These are phyloP conservation scores for Claviceps maximensis DNA, from an alignment of 2,329 filamentous ascomycete genomes.

Conservation along the genomic window DNA sequence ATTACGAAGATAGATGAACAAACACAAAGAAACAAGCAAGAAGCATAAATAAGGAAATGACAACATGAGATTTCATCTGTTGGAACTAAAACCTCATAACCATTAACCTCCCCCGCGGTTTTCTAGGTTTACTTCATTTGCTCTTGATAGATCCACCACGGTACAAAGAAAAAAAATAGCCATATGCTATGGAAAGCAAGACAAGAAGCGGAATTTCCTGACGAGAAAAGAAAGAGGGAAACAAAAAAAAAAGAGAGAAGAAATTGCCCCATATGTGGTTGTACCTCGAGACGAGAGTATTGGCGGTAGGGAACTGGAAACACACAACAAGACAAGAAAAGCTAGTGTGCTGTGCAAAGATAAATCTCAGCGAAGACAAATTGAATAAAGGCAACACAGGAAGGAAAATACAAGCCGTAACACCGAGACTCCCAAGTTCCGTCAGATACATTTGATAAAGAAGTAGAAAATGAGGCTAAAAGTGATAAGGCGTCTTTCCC, in stretches of 20 bases:
- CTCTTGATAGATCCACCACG: not conserved
- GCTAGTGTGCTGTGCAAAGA: not conserved
- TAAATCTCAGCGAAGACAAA: not conserved
- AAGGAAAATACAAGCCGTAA: not conserved
- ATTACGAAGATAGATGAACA: slow-evolving; percentile 18
- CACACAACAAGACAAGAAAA: not conserved
- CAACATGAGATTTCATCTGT: not conserved
- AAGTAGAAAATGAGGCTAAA: not conserved
- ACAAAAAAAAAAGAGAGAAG: not conserved
- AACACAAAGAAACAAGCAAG: slow-evolving; percentile 13
- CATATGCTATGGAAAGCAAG: not conserved
- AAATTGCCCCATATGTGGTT: not conserved
- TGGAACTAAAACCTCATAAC: not conserved
- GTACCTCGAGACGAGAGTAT: not conserved
- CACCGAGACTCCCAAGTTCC: not conserved
- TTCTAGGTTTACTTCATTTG: not conserved
- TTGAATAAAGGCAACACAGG: not conserved
- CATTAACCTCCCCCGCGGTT: not conserved
- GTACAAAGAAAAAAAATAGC: not conserved
- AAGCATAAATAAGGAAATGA: slow-evolving; percentile 8
- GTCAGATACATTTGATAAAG: not conserved
- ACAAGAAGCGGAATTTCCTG: not conserved
- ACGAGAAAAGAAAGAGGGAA: not conserved
- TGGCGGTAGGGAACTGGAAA: not conserved
- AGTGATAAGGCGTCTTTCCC: not conserved